phyloP scores from a whole-genome alignment of 495 filamentous ascomycete species.

The Penicillium crystallinum region DNA sequence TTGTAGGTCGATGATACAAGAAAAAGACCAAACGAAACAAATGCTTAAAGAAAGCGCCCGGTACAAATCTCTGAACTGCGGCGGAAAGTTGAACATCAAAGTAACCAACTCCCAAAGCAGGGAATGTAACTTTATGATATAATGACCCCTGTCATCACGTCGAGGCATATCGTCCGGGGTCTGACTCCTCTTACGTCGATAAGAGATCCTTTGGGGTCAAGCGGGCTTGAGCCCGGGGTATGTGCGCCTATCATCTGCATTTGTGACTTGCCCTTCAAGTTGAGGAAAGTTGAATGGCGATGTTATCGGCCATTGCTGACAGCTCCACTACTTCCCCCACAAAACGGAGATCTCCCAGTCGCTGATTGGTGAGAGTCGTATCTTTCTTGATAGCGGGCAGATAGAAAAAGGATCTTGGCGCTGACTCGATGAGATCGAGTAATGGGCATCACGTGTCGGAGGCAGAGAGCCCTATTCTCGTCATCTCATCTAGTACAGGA shows the following conservation, averaged over 20 bases:
- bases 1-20: no score
- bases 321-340: not conserved
- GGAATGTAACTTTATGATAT: not conserved
- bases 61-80: not conserved
- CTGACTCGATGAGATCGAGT: conserved; percentile 45
- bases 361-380: conserved; percentile 10
- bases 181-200: not conserved
- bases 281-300: conserved; percentile 1
- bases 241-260: conserved; percentile 18
- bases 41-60: not conserved
- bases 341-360: not conserved
- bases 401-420: conserved; percentile 8
- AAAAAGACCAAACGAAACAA: not conserved
- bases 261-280: no score
- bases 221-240: not conserved
- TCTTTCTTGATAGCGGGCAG: conserved; percentile 21
- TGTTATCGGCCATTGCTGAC: conserved; percentile 15
- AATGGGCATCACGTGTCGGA: conserved; percentile 18
- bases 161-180: not conserved
- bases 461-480: no score
- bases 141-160: not conserved
- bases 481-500: no score
- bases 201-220: not conserved
- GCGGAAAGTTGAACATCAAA: not conserved
- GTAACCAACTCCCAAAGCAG: not conserved